Base-by-base conservation (phyloP, 805 yeast species). In the Saccharomyces eubayanus region DNA sequence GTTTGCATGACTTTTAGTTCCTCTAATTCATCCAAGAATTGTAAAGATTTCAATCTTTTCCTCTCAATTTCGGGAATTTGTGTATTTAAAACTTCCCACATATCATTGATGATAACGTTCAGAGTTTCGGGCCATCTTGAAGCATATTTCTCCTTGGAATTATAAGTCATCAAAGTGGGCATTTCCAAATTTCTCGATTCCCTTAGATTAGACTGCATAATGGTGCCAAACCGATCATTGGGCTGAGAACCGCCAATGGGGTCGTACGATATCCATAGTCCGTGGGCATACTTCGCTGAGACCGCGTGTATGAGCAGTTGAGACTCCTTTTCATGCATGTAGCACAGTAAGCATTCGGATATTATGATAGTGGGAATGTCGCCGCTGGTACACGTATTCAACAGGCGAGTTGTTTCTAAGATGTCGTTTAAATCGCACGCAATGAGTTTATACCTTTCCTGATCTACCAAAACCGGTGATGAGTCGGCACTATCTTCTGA, bases 301-400 rank as follows among this genome's bases (percentile, higher is more conserved):
- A 80, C 64, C 28, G 67, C 62, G 10, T 60, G 55, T 12, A 82
- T 68, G 21, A 79, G 68, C 4, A 48, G 28, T n/a, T 65, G 64
- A 24, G 81, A 74, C 11, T 73, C 77, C 12, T 62, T 57, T 0
- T 79, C 76, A 3, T 74, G 68, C 51, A 77, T 61, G 62, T 82
- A 82, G 60, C 87, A 82, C 14, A 82, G 63, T 41, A 78, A 80
- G 62, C 85, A 82, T 63, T 82, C 87, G 49, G 85, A 79, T 24
- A 82, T 67, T 2, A 81, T 66, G 12, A 82, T 55, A 0, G 85
- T 79, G 2, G 85, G 85, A 0, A 59, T 41, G 2, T 50, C 54
- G 0, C 51, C 31, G 21, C 61, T 63, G 12, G 66, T 51, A 29
- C 50, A 28, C 28, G 41, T 31, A 5, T 50, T 28, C 5, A 77